A percentile compares a stretch with the other conserved stretches of the same genome.
Evolutionary conservation across 23 red algal species (phyloP).

Genomic region (Agarophyton chilense): DNA sequence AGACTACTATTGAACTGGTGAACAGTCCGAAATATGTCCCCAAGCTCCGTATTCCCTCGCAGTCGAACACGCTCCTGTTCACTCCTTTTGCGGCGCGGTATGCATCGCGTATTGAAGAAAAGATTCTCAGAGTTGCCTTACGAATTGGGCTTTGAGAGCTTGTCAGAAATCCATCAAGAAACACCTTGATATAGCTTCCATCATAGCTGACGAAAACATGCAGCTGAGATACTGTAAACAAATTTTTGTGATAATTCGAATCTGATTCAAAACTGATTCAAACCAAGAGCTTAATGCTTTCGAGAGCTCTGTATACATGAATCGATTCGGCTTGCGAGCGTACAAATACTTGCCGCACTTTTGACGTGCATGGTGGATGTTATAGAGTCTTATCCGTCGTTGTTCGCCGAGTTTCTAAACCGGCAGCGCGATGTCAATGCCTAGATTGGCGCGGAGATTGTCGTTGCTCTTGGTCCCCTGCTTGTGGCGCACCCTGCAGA

Average conservation of each 20-base stretch:
- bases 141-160: background rate
- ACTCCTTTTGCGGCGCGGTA: slow-evolving; percentile 29
- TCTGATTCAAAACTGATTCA: too few species aligned
- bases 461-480: too few species aligned
- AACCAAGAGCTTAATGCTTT: too few species aligned
- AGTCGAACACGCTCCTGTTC: background rate
- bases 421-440: too few species aligned
- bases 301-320: too few species aligned
- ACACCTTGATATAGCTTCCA: too few species aligned
- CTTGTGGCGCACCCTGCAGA: slow-evolving; percentile 50
- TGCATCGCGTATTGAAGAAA: background rate
- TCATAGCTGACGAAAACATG: too few species aligned
- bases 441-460: too few species aligned
- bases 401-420: too few species aligned
- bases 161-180: too few species aligned
- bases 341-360: slow-evolving; percentile 23
- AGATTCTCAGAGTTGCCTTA: background rate
- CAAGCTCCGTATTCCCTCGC: background rate
- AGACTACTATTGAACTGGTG: background rate
- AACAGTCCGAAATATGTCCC: slow-evolving; percentile 10
- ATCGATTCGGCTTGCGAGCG: slow-evolving; percentile 21
- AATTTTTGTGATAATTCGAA: too few species aligned
- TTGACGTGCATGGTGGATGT: slow-evolving; percentile 45
- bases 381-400: slow-evolving; percentile 27
- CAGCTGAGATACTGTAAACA: too few species aligned